phyloP scores from a whole-genome alignment of 2,329 filamentous ascomycete species.

The Pseudocercospora fijiensis region DNA sequence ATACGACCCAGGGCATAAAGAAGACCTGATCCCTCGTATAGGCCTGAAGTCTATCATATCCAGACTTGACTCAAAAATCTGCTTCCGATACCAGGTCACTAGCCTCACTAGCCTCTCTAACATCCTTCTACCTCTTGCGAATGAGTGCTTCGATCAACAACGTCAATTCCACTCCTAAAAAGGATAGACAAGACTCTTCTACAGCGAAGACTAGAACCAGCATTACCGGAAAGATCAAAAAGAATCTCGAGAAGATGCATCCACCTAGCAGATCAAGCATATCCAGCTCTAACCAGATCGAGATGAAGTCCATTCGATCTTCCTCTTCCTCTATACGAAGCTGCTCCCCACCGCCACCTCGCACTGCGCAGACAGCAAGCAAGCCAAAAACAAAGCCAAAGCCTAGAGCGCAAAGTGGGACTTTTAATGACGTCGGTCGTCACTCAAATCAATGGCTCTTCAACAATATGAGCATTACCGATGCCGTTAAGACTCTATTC shows the following conservation, averaged over 20 bases:
- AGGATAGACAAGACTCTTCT: not conserved
- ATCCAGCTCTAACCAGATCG: slow-evolving; percentile 16
- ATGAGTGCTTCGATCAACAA: not conserved
- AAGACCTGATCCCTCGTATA: not conserved
- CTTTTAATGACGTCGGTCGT: slow-evolving; percentile 44
- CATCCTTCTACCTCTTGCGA: not conserved
- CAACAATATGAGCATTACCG: slow-evolving; percentile 48
- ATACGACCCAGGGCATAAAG: not conserved
- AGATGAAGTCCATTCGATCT: slow-evolving; percentile 18
- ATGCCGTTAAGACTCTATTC: slow-evolving; percentile 41
- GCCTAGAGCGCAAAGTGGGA: slow-evolving; percentile 12
- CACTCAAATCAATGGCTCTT: slow-evolving; percentile 56
- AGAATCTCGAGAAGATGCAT: slow-evolving; percentile 15
- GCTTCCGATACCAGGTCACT: not conserved
- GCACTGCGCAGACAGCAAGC: not conserved
- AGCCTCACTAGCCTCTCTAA: not conserved
- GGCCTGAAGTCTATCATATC: not conserved
- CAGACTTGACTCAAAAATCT: not conserved
- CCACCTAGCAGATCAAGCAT: slow-evolving; percentile 19
- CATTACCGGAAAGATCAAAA: slow-evolving; percentile 8
- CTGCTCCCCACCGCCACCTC: slow-evolving; percentile 12
- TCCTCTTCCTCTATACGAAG: slow-evolving; percentile 13
- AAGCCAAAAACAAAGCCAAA: slow-evolving; percentile 19
- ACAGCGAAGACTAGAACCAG: not conserved
- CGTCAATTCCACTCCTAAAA: not conserved